These are phyloP conservation scores for Funneliformis geosporum DNA, from an alignment of 192 early-diverging fungal species.

Conservation along the genomic window DNA sequence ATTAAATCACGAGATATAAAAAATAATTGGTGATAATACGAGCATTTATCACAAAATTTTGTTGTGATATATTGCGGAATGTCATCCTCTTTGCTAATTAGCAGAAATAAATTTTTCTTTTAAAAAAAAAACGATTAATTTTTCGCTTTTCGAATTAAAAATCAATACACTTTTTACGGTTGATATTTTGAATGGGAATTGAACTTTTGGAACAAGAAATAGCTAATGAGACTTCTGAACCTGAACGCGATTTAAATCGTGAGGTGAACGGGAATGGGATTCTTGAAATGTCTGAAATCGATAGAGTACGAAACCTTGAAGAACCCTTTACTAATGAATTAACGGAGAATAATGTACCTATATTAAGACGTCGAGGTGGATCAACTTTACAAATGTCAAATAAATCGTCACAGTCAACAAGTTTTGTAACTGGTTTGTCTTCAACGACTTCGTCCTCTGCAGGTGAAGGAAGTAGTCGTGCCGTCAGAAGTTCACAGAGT, in stretches of 20 bases:
- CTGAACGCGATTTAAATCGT: constrained; percentile 8
- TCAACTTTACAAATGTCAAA: neutral
- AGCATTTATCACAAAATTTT: too few species aligned
- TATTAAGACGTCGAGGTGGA: neutral
- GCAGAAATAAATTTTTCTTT: too few species aligned
- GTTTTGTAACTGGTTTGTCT: neutral
- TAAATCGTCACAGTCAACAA: neutral
- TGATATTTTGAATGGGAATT: constrained; percentile 18
- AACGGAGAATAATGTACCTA: neutral
- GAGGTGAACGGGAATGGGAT: constrained; percentile 9
- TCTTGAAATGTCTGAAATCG: neutral
- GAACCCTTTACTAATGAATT: neutral
- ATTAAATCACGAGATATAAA: too few species aligned
- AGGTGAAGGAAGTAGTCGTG: constrained; percentile 17
- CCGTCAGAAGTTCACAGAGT: neutral
- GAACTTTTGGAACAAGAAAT: constrained; percentile 4
- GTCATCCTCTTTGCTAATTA: too few species aligned
- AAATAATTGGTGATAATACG: too few species aligned
- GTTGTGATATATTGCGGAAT: too few species aligned
- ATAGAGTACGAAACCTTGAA: neutral
- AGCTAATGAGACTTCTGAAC: constrained; percentile 9
- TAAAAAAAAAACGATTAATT: too few species aligned
- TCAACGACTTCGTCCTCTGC: neutral
- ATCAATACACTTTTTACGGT: too few species aligned
- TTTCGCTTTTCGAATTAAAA: too few species aligned